Base-by-base conservation (phyloP, 2,329 filamentous ascomycete species). In the Rutstroemia sp. region DNA sequence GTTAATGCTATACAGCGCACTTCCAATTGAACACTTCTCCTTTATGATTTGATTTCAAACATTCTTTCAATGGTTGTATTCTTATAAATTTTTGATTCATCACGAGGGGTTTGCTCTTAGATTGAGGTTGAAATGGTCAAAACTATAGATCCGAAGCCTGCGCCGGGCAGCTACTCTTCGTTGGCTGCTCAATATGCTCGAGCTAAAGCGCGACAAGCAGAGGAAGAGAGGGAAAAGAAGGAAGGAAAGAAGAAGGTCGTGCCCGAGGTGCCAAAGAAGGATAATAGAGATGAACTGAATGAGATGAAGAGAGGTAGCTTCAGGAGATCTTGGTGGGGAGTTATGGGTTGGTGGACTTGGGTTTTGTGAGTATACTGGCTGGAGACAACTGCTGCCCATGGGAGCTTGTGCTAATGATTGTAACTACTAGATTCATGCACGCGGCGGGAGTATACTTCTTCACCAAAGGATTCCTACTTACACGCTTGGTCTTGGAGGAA, bases 391-490 rank as follows among this genome's bases (percentile, higher is more conserved):
- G 30, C 30, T 34, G 12, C 2, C 10, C 9, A 10, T 12, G 30
- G 9, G 19, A 50, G 39, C 42, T 50, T 56, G 50, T 46, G 45
- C 61, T 64, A 59, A 63, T 62, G n/a, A n/a, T 5, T 23, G 38
- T 3, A 18, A 56, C 56, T 16, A 38, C 45, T 48, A 70, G 68
- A 27, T 64, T 65, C 52, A 79, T 96, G 42, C 94, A 99, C 70
- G 77, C 81, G 47, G 76, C 87, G 38, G 92, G 91, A 58, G 86
- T 97, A 66, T 89, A 88, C 69, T 87, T 96, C 69, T 99, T 99
- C 74, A 95, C 90, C 25, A 91, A 87, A 70, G 94, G 94, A 39
- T 99, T 99, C 72, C 82, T 99, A 61, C 81, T 99, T 62, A 96
- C 92, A 56, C 83, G 94, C 58, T 75, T 90, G 60, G 86, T 92